Conservation (phyloP, 352 stramenopile species). For the Phytopythium montanum region DNA sequence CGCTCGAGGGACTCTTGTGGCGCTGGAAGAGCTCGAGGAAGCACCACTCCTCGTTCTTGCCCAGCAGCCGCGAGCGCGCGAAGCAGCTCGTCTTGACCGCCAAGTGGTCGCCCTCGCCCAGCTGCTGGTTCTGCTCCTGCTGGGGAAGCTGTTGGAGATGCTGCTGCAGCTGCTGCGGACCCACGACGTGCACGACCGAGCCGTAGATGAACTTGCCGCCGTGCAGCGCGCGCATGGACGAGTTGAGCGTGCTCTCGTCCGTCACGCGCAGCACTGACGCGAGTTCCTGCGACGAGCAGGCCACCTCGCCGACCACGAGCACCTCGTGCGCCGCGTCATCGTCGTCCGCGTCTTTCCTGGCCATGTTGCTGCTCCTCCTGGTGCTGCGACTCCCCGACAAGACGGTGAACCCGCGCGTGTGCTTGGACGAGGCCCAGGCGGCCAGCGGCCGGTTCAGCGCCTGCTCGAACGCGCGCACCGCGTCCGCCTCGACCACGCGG, state of each 20-base stretch:
- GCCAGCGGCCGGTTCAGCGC: constrained; percentile 17
- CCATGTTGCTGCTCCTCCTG: neutral
- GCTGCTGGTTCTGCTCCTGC: neutral
- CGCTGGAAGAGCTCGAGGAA: constrained; percentile 44
- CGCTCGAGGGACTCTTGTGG: constrained; percentile 1
- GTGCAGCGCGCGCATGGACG: constrained; percentile 33
- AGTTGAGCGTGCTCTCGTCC: constrained; percentile 30
- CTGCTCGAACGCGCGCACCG: constrained; percentile 14
- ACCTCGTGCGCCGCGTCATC: constrained; percentile 18
- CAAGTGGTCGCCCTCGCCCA: constrained; percentile 21
- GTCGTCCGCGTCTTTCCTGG: neutral
- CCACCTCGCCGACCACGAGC: constrained; percentile 20
- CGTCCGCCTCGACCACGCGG: constrained; percentile 10
- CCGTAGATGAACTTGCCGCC: constrained; percentile 45
- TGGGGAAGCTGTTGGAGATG: neutral
- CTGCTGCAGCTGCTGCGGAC: constrained; percentile 6
- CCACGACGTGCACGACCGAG: constrained; percentile 31
- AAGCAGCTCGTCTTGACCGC: constrained; percentile 42
- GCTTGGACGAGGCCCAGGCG: constrained; percentile 12
- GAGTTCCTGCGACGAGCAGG: constrained; percentile 27
- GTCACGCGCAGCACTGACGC: constrained; percentile 15
- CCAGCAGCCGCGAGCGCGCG: constrained; percentile 26
- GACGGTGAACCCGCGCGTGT: constrained; percentile 20
- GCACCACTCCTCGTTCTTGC: constrained; percentile 43
- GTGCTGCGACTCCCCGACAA: constrained; percentile 15